Evolutionary conservation across 148 eudicot species (phyloP).

Genomic region (Tetragonia tetragonoides): DNA sequence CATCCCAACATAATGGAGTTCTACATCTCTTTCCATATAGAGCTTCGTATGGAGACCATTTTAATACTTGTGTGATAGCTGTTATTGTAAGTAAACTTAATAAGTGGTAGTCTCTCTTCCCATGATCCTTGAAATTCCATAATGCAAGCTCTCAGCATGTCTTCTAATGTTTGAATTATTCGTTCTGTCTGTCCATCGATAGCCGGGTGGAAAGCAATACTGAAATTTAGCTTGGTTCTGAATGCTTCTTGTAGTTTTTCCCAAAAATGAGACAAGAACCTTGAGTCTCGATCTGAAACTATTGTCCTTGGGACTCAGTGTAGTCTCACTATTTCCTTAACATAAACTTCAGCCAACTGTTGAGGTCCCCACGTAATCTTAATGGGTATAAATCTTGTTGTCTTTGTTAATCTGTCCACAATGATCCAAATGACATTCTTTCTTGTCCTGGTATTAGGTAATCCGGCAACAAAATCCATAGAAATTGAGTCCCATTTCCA

Average conservation of each 20-base stretch:
- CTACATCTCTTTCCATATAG: not conserved
- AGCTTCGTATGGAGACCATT: not conserved
- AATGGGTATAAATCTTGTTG: not conserved
- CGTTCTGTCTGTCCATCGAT: no score
- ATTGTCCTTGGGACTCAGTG: not conserved
- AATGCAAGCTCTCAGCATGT: no score
- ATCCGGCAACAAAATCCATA: not conserved
- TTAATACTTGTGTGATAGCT: no score
- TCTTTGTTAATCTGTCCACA: slow-evolving; percentile 5
- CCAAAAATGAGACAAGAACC: not conserved
- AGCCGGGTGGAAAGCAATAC: not conserved
- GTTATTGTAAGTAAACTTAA: no score
- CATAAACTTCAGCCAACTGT: not conserved
- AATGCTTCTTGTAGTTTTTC: not conserved
- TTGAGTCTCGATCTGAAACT: not conserved
- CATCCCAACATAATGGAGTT: not conserved
- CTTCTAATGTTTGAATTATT: no score
- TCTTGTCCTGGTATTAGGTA: not conserved
- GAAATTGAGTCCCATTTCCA: not conserved
- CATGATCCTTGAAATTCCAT: no score
- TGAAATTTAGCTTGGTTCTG: not conserved
- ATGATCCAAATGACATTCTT: not conserved
- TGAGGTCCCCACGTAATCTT: not conserved
- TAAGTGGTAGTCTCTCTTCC: no score
- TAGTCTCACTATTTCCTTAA: not conserved